Conservation (phyloP, 352 stramenopile species). For the Globisporangium barbulae region DNA sequence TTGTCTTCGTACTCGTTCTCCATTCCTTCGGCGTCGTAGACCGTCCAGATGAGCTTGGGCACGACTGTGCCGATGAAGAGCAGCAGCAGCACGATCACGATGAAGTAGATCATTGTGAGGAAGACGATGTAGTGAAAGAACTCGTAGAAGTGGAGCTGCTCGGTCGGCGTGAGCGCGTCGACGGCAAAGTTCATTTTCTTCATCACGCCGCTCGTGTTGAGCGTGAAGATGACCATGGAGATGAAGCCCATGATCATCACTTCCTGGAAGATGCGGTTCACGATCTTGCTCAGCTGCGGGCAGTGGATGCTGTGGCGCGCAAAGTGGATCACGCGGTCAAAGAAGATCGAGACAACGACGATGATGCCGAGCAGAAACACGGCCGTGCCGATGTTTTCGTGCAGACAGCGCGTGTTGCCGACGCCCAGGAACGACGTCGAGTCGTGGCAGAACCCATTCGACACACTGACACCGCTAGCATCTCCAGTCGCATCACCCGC, state of each 20-base stretch:
- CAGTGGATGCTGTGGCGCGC: slow-evolving; percentile 59
- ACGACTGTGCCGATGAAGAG: slow-evolving; percentile 84
- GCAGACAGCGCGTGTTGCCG: slow-evolving; percentile 73
- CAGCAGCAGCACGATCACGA: slow-evolving; percentile 79
- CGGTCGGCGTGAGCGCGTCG: slow-evolving; percentile 40
- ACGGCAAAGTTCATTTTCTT: slow-evolving; percentile 41
- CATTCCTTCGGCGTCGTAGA: slow-evolving; percentile 24
- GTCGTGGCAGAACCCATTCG: slow-evolving; percentile 36
- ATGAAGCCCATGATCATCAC: slow-evolving; percentile 89
- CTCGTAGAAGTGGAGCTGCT: slow-evolving; percentile 86
- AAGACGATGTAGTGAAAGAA: slow-evolving; percentile 91
- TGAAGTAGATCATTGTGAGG: slow-evolving; percentile 89
- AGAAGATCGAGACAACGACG: slow-evolving; percentile 61
- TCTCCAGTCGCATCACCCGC: background rate
- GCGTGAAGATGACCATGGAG: slow-evolving; percentile 86
- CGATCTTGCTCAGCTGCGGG: slow-evolving; percentile 77
- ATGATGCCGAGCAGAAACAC: slow-evolving; percentile 80
- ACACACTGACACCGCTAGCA: background rate
- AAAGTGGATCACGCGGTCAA: slow-evolving; percentile 53
- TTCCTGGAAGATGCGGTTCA: slow-evolving; percentile 86
- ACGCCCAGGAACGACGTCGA: slow-evolving; percentile 72
- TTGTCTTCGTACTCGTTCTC: slow-evolving; percentile 11
- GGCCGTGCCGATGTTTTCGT: slow-evolving; percentile 65
- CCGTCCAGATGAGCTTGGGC: slow-evolving; percentile 74
- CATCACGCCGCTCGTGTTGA: slow-evolving; percentile 79